Conservation (phyloP, 352 stramenopile genomes). For the Globisporangium sylvaticum region DNA sequence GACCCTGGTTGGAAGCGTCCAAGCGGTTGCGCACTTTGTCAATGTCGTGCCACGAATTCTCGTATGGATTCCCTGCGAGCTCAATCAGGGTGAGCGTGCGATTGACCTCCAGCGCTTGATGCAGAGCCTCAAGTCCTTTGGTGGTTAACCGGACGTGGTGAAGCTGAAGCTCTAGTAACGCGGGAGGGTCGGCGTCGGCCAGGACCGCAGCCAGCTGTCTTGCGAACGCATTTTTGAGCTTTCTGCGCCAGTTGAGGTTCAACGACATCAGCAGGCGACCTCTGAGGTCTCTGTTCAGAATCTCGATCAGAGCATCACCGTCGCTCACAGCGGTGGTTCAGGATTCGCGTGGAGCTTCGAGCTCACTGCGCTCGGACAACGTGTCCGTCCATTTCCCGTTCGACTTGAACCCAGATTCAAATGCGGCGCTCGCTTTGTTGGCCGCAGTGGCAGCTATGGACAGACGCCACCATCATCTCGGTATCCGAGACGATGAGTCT, state of each 20-base stretch:
- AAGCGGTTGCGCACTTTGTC: neutral
- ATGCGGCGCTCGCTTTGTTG: no score
- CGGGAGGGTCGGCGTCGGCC: neutral
- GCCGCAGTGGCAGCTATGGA: no score
- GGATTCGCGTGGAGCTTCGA: no score
- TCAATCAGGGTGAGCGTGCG: neutral
- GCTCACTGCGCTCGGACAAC: neutral
- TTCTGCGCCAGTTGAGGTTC: neutral
- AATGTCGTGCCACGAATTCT: no score
- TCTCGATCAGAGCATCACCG: neutral
- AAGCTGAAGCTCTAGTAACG: neutral
- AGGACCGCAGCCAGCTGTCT: neutral
- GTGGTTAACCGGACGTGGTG: neutral
- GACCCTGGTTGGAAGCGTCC: neutral
- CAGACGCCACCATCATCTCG: no score
- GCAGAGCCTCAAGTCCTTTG: neutral
- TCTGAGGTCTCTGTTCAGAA: neutral
- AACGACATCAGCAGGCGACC: neutral
- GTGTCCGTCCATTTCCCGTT: constrained; percentile 20
- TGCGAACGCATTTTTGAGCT: neutral
- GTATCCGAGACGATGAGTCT: no score
- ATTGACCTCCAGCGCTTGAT: neutral
- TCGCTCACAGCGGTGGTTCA: neutral
- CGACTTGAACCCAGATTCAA: no score
- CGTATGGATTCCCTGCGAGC: neutral